phyloP scores from a whole-genome alignment of 495 filamentous ascomycete genomes.

The Podospora pseudocomata region DNA sequence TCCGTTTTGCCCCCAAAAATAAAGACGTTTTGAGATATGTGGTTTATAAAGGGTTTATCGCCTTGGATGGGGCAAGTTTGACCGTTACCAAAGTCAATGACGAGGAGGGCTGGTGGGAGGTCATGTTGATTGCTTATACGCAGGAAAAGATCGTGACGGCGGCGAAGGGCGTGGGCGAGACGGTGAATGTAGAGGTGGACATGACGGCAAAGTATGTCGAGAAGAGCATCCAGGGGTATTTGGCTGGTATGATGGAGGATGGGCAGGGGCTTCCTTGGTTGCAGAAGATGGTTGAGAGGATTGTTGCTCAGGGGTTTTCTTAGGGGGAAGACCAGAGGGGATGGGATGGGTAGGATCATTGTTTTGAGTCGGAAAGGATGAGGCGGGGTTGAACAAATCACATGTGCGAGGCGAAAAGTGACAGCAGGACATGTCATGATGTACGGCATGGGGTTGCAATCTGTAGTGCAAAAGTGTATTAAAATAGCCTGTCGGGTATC shows the following conservation, averaged over 20 bases:
- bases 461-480: not conserved
- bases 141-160: slow-evolving; percentile 88
- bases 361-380: no score
- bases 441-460: no score
- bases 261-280: slow-evolving; percentile 57
- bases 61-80: slow-evolving; percentile 92
- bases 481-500: not conserved
- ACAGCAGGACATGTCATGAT: no score
- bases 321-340: not conserved
- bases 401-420: no score
- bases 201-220: slow-evolving; percentile 98
- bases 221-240: slow-evolving; percentile 79
- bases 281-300: slow-evolving; percentile 76
- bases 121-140: slow-evolving; percentile 99
- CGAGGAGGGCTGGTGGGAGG: slow-evolving; percentile 82
- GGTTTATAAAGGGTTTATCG: slow-evolving; percentile 95
- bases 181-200: slow-evolving; percentile 96
- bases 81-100: slow-evolving; percentile 84
- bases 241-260: slow-evolving; percentile 47
- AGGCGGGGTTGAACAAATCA: no score
- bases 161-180: slow-evolving; percentile 73
- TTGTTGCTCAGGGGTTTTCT: slow-evolving; percentile 68
- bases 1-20: slow-evolving; percentile 73
- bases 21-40: slow-evolving; percentile 70
- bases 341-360: not conserved